Conservation (phyloP, 148 eudicot species). For the Camellia granthamiana region DNA sequence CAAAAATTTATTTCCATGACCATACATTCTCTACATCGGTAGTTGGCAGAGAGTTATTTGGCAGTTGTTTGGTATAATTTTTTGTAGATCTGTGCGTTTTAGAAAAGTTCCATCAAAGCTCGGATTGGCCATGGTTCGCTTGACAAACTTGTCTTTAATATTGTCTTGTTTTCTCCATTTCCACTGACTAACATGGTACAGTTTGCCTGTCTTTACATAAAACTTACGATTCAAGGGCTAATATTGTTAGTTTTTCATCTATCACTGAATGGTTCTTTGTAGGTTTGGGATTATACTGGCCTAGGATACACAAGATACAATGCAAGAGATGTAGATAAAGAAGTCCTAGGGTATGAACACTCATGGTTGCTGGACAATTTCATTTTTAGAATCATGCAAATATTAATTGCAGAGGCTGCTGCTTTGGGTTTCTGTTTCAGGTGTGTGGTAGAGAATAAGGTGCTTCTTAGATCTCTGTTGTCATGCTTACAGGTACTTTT, state of each 20-base stretch:
- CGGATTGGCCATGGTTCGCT: too few relatives aligned
- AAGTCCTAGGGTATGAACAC: slow-evolving; percentile 80
- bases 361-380: background rate
- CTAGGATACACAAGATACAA: slow-evolving; percentile 89
- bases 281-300: slow-evolving; percentile 99
- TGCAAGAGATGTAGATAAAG: slow-evolving; percentile 81
- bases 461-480: slow-evolving; percentile 73
- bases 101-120: too few relatives aligned
- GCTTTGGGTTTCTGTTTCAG: slow-evolving; percentile 37
- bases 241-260: background rate
- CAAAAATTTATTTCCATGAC: too few relatives aligned
- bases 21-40: too few relatives aligned
- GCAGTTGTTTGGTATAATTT: too few relatives aligned
- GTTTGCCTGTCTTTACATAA: background rate
- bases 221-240: background rate
- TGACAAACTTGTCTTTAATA: background rate
- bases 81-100: too few relatives aligned
- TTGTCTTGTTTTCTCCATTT: background rate
- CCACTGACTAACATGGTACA: background rate
- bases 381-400: background rate
- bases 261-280: slow-evolving; percentile 12
- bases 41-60: too few relatives aligned
- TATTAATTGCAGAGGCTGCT: slow-evolving; percentile 14
- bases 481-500: slow-evolving; percentile 67
- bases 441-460: slow-evolving; percentile 98